Base-by-base conservation (phyloP, 805 yeast species). In the Candida hispaniensis region DNA sequence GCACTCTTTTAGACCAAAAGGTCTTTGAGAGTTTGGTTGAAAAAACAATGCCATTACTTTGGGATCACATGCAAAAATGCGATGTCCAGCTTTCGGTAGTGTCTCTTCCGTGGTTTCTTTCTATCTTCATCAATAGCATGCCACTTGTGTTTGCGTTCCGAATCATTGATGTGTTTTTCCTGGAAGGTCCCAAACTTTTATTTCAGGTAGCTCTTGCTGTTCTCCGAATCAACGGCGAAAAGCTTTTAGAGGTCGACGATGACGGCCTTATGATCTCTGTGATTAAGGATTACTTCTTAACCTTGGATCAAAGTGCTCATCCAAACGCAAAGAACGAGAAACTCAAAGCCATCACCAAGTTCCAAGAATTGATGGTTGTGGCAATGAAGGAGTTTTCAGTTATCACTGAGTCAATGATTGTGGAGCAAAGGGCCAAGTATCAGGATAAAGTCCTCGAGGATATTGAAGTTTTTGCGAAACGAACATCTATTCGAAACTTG, bases 141-240 rank as follows among this genome's bases (percentile, higher is more conserved):
- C 98, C 98, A 0, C 60, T 91, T 45, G 85, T 85, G 5, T 88
- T 74, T 59, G 95, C 98, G 2, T 81, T 85, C 49, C 65, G 97
- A 54, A 79, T 91, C 29, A 67, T 88, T 49, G 99, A 91, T 55
- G 78, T 85, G 14, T 77, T 91, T 51, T 79, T 91, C 54, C 64
- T 81, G 39, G 85, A 85, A 54, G 99, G 99, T 1, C 75, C 94
- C 2, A 75, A 75, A 45, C 78, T 91, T 0, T 60, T 91, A 14
- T 93, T 91, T 53, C 97, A 91, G 57, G 86, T 91, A 6, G 93
- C 94, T 0, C 61, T 91, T 41, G 98, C 96, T 1, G 71, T 91
- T n/a, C 58, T 91, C 30, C 73, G 85, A 45, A 66, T 88, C 15
- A 88, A 86, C 47, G 95, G 94, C 1, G 95, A 85, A 45, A 78